Base-by-base conservation (phyloP, 768 basidiomycete genomes). In the Amanita fuliginea region DNA sequence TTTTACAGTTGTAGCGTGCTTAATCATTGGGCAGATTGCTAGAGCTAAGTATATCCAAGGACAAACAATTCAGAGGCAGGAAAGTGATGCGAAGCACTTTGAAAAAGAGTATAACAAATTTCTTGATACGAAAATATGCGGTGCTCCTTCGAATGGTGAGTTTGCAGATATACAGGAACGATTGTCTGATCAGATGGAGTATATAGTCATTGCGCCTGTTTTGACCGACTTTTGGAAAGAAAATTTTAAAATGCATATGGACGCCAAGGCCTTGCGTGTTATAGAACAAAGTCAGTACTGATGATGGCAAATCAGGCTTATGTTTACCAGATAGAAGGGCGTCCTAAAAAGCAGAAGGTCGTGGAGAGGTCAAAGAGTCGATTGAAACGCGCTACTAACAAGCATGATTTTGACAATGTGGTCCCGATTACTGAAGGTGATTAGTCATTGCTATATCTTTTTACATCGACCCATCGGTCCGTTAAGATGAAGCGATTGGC, bases 181-280 rank as follows among this genome's bases (percentile, higher is more conserved):
- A 28, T 3, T 18, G n/a, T 19, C 18, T 36, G n/a, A 42, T 43
- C 28, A 19, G 42, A 28, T 42, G 2, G 34, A 51, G 19, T 28
- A 51, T 16, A 34, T 51, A 88, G 88, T 89, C 47, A 69, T 76
- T 53, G 83, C 83, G 0, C 75, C 76, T 43, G 72, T 71, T n/a
- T 62, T 91, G 37, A 69, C 77, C 0, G 75, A 82, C 49, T 87
- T 90, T 56, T 91, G 88, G 88, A 67, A 76, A 51, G 73, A 78
- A 49, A 82, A 76, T 56, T 80, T 86, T 64, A 83, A 76, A 56
- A 68, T 81, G 1, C 83, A 84, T 56, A 74, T 87, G 2, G 77
- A 83, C 58, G 74, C 83, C 19, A 75, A 77, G 46, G 73, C 75
- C 1, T 73, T 74, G 9, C 51, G 56, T 11, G 51, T 77, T 26